phyloP scores from a whole-genome alignment of 345 rosid genomes.

The Citrus reticulata region DNA sequence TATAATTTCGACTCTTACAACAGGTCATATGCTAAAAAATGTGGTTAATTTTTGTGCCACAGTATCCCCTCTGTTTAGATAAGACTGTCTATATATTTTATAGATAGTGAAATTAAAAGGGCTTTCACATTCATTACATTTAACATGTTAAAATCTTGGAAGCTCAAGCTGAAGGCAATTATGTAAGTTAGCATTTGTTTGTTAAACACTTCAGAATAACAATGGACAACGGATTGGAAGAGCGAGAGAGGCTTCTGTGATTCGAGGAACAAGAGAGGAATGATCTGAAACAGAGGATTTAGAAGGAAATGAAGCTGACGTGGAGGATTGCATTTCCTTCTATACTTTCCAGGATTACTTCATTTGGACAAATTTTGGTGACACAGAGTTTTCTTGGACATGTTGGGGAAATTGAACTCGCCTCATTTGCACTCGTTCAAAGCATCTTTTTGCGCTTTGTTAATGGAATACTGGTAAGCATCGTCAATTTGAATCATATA shows the following conservation, averaged over 20 bases:
- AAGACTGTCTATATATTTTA: no score
- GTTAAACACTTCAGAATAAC: not conserved
- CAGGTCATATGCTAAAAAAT: no score
- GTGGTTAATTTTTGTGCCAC: no score
- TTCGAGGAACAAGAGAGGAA: not conserved
- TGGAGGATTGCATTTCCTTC: slow-evolving; percentile 61
- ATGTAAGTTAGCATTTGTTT: not conserved
- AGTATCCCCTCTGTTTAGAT: no score
- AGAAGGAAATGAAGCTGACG: slow-evolving; percentile 30
- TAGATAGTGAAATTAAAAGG: no score
- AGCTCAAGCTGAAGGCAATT: no score
- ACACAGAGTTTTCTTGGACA: slow-evolving; percentile 57
- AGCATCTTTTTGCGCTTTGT: slow-evolving; percentile 36
- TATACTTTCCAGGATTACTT: slow-evolving; percentile 38
- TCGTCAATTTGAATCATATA: not conserved
- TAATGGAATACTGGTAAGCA: slow-evolving; percentile 41
- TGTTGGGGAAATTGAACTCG: slow-evolving; percentile 33
- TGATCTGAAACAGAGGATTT: slow-evolving; percentile 21
- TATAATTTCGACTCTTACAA: no score
- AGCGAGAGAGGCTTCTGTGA: slow-evolving; percentile 30
- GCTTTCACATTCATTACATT: no score
- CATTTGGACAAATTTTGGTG: slow-evolving; percentile 46
- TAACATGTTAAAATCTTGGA: no score
- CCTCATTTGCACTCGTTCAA: slow-evolving; percentile 47
- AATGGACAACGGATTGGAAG: slow-evolving; percentile 17